Base-by-base conservation (phyloP, 1,284 basidiomycete genomes). In the Polyporus tsugae region DNA sequence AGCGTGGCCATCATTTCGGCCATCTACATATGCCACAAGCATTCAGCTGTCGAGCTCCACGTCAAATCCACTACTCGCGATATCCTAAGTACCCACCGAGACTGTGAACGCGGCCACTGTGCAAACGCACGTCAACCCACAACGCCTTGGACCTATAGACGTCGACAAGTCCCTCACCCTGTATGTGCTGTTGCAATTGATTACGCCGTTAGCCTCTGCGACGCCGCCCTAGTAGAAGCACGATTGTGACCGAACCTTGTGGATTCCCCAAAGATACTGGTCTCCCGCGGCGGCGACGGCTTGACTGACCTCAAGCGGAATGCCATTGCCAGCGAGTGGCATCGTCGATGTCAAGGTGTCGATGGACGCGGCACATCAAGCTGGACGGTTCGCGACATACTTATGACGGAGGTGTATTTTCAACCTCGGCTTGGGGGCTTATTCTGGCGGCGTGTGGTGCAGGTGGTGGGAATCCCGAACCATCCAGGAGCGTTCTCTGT, bases 1-100 rank as follows among this genome's bases (percentile, higher is more conserved):
- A 63, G 61, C 33, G 49, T 63, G 22, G 44, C 61, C 1, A 63
- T 33, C 36, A 63, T 53, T 22, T 63, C 49, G n/a, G 52, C 19
- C 36, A 53, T 15, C 61, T 63, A 39, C 41, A 44, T 35, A 41
- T 29, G 39, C 42, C 58, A 41, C 39, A 2, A 25, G 22, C 58
- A 41, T 60, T 60, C 38, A 41, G 36, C 36, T 42, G 58, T 41
- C 22, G 38, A 25, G 10, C 46, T 13, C 46, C 57, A 38, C 22
- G 36, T 22, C 58, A 17, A 15, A 9, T 10, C 4, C 36, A 39
- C 4, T 7, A 6, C 19, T 17, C 25, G 29, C 22, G 29, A 33
- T 19, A 33, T 62, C 41, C 41, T 36, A 29, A 29, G 29, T 29
- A 13, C 60, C 15, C 29, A 62, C 60, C 29, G 19, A 62, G 42